Evolutionary conservation across 352 stramenopile species (phyloP).

Genomic region (Phytophthora constricta): DNA sequence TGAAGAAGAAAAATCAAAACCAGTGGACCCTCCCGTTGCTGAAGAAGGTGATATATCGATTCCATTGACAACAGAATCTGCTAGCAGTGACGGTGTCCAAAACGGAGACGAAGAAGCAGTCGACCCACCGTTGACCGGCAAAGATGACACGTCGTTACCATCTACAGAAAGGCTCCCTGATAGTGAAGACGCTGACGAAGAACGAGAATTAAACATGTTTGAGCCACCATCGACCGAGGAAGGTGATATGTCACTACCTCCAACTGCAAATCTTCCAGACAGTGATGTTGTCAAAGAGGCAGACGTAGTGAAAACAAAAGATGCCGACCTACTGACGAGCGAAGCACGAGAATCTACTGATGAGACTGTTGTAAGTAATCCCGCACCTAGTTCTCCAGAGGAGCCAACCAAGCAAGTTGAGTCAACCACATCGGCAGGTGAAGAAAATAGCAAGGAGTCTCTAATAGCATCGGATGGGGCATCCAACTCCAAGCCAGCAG

Average conservation of each 20-base stretch:
- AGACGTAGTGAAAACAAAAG: background rate
- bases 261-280: background rate
- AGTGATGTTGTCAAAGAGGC: background rate
- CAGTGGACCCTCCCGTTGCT: too few species aligned
- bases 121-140: too few species aligned
- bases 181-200: background rate
- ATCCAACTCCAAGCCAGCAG: background rate
- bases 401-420: background rate
- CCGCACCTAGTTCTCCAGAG: background rate
- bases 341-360: background rate
- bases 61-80: background rate
- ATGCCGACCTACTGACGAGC: background rate
- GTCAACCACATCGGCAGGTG: background rate
- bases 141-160: too few species aligned
- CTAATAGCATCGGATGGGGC: background rate
- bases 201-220: background rate
- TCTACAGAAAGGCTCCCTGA: background rate
- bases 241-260: constrained; percentile 21
- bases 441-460: background rate
- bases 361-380: background rate
- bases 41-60: background rate
- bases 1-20: too few species aligned
- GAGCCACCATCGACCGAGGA: background rate
- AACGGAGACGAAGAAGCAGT: background rate
- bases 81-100: background rate